phyloP scores from a whole-genome alignment of 1,284 basidiomycete species.

The Heterobasidion irregulare region DNA sequence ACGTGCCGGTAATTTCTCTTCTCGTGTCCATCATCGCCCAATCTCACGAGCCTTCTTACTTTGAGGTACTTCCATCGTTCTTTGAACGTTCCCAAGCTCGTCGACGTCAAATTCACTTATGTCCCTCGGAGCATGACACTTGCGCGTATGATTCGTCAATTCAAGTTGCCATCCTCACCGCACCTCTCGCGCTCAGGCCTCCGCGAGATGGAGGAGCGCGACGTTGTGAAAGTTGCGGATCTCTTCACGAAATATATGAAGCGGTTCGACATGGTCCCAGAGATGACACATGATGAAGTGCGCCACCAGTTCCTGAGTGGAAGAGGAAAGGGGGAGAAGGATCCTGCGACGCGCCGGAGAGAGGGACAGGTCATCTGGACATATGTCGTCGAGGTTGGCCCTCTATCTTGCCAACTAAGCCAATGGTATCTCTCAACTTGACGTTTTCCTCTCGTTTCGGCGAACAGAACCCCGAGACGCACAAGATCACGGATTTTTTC shows the following conservation, averaged over 20 bases:
- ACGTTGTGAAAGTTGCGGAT: conserved; percentile 66
- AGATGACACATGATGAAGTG: conserved; percentile 77
- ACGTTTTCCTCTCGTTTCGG: not conserved
- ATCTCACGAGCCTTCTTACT: not conserved
- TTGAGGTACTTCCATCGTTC: conserved; percentile 87
- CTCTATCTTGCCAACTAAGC: not conserved
- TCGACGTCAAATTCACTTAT: conserved; percentile 88
- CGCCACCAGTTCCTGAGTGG: conserved; percentile 88
- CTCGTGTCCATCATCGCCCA: not conserved
- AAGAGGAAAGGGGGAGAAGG: conserved; percentile 54
- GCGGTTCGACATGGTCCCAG: conserved; percentile 80
- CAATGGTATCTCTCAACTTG: conserved; percentile 8
- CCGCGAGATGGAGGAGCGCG: conserved; percentile 82
- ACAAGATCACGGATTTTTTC: conserved; percentile 89
- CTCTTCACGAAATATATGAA: conserved; percentile 81
- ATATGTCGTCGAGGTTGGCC: conserved; percentile 88
- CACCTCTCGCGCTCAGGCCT: conserved; percentile 45
- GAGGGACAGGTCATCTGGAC: conserved; percentile 89
- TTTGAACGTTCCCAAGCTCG: conserved; percentile 87
- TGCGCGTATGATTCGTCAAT: conserved; percentile 74
- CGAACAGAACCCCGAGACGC: conserved; percentile 68
- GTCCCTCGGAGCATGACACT: conserved; percentile 81
- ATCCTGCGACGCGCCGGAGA: conserved; percentile 41
- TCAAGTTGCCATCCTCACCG: conserved; percentile 56
- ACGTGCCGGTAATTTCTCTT: conserved; percentile 57